phyloP scores from a whole-genome alignment of 2,329 filamentous ascomycete genomes.

The Hypomyces perniciosus region DNA sequence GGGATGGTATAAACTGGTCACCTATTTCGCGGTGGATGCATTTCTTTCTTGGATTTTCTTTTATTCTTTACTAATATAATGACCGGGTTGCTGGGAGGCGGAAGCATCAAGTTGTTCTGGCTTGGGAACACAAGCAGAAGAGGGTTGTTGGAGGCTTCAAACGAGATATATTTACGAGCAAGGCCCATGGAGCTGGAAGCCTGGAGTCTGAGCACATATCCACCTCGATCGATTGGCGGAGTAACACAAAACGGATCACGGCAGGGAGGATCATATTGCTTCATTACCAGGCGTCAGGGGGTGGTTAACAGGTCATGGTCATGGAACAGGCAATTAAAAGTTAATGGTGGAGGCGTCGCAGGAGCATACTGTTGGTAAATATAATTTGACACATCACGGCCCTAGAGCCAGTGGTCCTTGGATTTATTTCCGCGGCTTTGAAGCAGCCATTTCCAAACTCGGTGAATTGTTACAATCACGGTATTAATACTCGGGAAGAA shows the following conservation, averaged over 20 bases:
- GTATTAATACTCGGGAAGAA: neutral
- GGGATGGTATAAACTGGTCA: slow-evolving; percentile 5
- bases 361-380: neutral
- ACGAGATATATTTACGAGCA: neutral
- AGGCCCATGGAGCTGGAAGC: neutral
- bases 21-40: neutral
- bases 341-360: neutral
- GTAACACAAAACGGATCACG: slow-evolving; percentile 6
- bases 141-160: neutral
- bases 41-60: neutral
- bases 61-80: neutral
- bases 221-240: neutral
- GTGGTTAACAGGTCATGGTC: neutral
- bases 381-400: neutral
- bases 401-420: too few species aligned
- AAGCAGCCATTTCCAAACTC: neutral
- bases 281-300: neutral
- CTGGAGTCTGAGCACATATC: neutral
- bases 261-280: slow-evolving; percentile 6
- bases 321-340: neutral
- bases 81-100: neutral
- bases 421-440: neutral
- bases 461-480: neutral
- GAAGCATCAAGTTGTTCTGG: neutral
- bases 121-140: neutral